Conservation (phyloP, 2,329 filamentous ascomycete species). For the Ustulina deusta region DNA sequence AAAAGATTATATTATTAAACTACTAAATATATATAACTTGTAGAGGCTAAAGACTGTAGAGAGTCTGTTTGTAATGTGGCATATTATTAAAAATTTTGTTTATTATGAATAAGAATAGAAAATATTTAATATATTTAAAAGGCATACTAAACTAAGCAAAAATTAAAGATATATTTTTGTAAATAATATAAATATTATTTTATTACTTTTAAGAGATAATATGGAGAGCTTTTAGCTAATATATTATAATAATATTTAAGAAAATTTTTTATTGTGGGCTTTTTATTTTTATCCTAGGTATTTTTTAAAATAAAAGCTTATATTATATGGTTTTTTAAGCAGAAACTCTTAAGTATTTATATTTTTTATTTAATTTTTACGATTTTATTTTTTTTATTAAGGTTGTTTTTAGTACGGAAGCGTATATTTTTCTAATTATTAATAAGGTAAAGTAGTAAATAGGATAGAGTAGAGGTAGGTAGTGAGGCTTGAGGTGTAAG, state of each 20-base stretch:
- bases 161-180: slow-evolving; percentile 41
- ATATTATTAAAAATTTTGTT: slow-evolving; percentile 86
- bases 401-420: slow-evolving; percentile 45
- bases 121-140: slow-evolving; percentile 91
- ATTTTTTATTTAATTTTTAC: slow-evolving; percentile 41
- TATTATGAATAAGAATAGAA: slow-evolving; percentile 98
- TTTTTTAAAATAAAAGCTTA: background rate
- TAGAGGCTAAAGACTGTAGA: slow-evolving; percentile 95
- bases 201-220: slow-evolving; percentile 42
- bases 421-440: slow-evolving; percentile 41
- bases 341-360: slow-evolving; percentile 45
- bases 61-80: slow-evolving; percentile 96
- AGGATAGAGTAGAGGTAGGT: slow-evolving; percentile 33
- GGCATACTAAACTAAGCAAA: slow-evolving; percentile 54
- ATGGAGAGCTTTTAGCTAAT: slow-evolving; percentile 50
- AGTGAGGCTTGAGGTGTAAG: background rate
- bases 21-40: slow-evolving; percentile 84
- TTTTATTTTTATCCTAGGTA: background rate
- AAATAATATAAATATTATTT: slow-evolving; percentile 43
- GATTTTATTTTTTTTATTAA: slow-evolving; percentile 41
- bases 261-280: background rate
- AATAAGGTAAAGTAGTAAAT: slow-evolving; percentile 33
- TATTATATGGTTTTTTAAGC: slow-evolving; percentile 30
- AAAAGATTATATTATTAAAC: slow-evolving; percentile 80
- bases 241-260: slow-evolving; percentile 23